Evolutionary conservation across 768 basidiomycete species (phyloP), one percentile per base, ranked within the genome.

Genomic region (Hericium erinaceus): DNA sequence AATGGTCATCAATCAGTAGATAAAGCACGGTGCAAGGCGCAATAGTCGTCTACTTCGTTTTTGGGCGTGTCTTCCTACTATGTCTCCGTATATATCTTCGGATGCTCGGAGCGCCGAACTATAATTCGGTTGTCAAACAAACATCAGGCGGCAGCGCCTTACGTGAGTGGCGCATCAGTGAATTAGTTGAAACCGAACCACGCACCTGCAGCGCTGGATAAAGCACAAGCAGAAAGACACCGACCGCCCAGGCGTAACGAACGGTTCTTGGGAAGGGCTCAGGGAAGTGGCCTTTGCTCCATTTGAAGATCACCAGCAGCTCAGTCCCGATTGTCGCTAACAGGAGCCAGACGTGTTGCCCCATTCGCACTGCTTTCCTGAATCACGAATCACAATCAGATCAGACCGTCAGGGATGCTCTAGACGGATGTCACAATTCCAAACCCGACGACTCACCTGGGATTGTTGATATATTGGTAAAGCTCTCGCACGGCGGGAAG

Each of bases 321-420:
- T 93, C 91, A 13, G 92, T 92, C 57, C 82, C 65, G 60, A 92
- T 83, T n/a, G 91, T 93, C 37, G 91, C 90, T 52, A 92, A 80
- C 59, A 93, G 74, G 44, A 93, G 74, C 91, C 91, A 92, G 38
- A 85, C 84, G 66, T 93, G 91, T 63, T 91, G 88, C 2, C 92
- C 91, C 91, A 93, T 92, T 57, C 91, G 80, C 60, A 84, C 84
- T n/a, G 88, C 85, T 63, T 77, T 84, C 65, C 91, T 92, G 65
- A 33, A 51, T 51, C 28, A 33, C 33, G 33, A 33, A 33, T 33
- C 28, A 33, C 28, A 39, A 51, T 44, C 24, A 15, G 28, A 33
- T 33, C 33, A 5, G 33, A 10, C 33, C 16, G 39, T n/a, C 44
- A 39, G 10, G 37, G 8, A 28, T 52, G 37, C 28, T 61, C 59